Percentiles rank a stretch among this genome's conserved stretches.
phyloP scores from a whole-genome alignment of 192 early-diverging fungal genomes.

The Linnemannia elongata region DNA sequence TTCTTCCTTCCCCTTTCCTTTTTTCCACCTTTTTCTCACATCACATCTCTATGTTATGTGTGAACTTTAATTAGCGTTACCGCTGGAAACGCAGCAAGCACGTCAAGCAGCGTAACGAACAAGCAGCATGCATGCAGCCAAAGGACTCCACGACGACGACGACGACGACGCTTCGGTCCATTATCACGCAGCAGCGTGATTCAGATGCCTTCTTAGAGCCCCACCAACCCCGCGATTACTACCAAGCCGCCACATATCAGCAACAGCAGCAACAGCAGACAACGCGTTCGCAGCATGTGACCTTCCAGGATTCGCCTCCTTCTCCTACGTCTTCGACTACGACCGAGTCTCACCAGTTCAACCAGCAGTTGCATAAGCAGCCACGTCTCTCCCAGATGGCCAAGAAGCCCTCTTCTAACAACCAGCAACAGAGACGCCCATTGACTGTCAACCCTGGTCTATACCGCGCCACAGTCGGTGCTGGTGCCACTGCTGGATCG shows the following conservation, averaged over 20 bases:
- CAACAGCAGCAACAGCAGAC: neutral
- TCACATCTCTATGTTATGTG: neutral
- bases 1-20: neutral
- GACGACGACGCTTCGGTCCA: neutral
- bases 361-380: slow-evolving; percentile 38
- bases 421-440: neutral
- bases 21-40: neutral
- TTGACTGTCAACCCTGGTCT: slow-evolving; percentile 15
- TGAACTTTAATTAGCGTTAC: slow-evolving; percentile 19
- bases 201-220: slow-evolving; percentile 15
- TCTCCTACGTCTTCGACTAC: neutral
- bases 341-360: slow-evolving; percentile 8
- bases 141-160: neutral
- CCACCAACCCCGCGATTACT: slow-evolving; percentile 13
- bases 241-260: neutral
- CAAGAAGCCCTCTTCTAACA: slow-evolving; percentile 6
- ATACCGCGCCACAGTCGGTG: neutral
- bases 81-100: slow-evolving; percentile 11
- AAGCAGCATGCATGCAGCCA: slow-evolving; percentile 1
- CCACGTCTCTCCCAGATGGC: slow-evolving; percentile 7
- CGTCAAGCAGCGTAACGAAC: neutral
- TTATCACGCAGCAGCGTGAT: neutral
- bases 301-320: slow-evolving; percentile 16
- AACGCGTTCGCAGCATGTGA: slow-evolving; percentile 7
- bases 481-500: neutral